Conservation (phyloP, 1,284 basidiomycete genomes). For the Ganoderma leucocontextum region DNA sequence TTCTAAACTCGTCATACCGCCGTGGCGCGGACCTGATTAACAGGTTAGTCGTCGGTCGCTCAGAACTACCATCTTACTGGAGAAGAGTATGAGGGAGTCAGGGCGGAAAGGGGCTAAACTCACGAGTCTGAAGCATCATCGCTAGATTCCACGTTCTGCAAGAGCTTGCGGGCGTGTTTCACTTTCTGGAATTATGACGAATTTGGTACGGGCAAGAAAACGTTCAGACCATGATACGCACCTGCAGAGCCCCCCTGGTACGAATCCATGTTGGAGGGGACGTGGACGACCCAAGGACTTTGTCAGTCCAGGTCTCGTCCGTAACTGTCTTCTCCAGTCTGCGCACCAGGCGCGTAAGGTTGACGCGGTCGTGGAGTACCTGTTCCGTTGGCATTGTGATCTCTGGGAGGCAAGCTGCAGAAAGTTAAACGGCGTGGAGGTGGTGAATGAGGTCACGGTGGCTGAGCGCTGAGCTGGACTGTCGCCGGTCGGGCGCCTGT, state of each 20-base stretch:
- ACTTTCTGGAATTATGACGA: constrained; percentile 59
- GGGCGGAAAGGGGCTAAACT: constrained; percentile 34
- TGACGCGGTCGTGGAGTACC: constrained; percentile 69
- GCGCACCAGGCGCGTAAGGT: constrained; percentile 67
- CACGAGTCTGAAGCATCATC: constrained; percentile 53
- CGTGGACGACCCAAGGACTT: constrained; percentile 34
- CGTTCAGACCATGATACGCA: constrained; percentile 37
- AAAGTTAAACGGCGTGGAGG: neutral
- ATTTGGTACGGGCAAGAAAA: neutral
- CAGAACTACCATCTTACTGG: too few relatives aligned
- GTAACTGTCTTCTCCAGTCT: constrained; percentile 65
- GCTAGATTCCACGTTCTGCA: constrained; percentile 63
- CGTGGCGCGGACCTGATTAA: constrained; percentile 10
- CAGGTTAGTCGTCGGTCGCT: neutral
- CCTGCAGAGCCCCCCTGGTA: constrained; percentile 66
- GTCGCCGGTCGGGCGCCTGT: neutral
- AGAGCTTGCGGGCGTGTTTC: constrained; percentile 63
- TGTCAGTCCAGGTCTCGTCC: constrained; percentile 56
- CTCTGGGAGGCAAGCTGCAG: neutral
- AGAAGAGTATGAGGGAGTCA: neutral
- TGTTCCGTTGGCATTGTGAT: constrained; percentile 45
- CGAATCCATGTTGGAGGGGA: constrained; percentile 59
- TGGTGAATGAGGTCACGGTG: neutral
- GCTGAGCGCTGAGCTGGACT: neutral
- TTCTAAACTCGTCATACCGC: constrained; percentile 52